Evolutionary conservation across 1,284 basidiomycete genomes (phyloP), one percentile per base, ranked within the genome.

Genomic region (Trichosporon faecale): DNA sequence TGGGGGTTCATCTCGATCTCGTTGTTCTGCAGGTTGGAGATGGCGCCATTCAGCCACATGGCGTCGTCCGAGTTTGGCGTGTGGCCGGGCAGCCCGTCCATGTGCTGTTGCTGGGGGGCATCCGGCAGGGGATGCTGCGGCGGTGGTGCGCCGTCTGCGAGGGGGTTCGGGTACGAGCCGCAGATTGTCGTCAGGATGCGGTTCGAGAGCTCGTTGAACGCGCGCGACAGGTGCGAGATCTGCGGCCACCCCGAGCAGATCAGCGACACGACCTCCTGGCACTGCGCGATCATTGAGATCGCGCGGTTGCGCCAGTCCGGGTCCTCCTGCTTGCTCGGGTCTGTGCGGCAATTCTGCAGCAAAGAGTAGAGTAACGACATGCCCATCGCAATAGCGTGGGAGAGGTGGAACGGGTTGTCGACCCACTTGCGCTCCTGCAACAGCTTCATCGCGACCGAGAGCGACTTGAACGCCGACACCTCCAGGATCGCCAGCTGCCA

Each of bases 361-460:
- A 70, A 63, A 9, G 66, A 37, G 49, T 67, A 70, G 11, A 70
- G 21, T 49, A 70, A 46, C 18, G 66, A 63, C 63, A 70, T 57
- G 2, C 64, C 69, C 66, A 70, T 64, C 6, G 44, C 44, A 29
- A 70, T 70, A 12, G 64, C 64, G 18, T 61, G 55, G 31, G 67
- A 52, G 14, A 70, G 40, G 49, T 70, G 69, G 33, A 61, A 67
- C 27, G 67, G 67, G 64, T 67, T 70, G 25, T 70, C 69, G 18
- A 65, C 37, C 64, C 57, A 37, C 21, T 67, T 65, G 23, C 33
- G 52, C 63, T 61, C 61, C 49, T 67, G 35, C 18, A 65, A 55
- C 49, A 70, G 29, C 21, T 40, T 63, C 1, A 65, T 44, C 7
- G 49, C 57, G 12, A 63, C 61, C 14, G 25, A 21, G 16, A 70